phyloP scores from a whole-genome alignment of 352 stramenopile species.

The Globisporangium nagaii region DNA sequence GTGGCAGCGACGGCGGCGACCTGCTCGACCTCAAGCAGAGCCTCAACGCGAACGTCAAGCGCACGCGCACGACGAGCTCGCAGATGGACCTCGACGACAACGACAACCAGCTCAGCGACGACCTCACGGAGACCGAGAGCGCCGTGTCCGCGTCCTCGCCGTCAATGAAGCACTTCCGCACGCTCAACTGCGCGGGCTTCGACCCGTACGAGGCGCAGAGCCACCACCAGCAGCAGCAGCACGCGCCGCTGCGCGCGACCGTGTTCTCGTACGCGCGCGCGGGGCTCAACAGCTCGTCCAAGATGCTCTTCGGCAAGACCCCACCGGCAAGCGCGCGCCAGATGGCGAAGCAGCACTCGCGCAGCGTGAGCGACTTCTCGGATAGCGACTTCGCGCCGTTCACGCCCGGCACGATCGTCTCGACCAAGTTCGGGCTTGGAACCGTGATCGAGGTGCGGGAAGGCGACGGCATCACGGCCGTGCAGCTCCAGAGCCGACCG shows the following conservation, averaged over 20 bases:
- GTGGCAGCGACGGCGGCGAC: slow-evolving; percentile 4
- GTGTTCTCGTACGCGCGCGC: slow-evolving; percentile 57
- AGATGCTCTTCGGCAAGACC: slow-evolving; percentile 43
- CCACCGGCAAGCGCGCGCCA: not conserved
- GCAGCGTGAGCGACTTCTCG: slow-evolving; percentile 37
- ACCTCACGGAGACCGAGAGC: slow-evolving; percentile 59
- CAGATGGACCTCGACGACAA: slow-evolving; percentile 28
- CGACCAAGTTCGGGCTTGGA: slow-evolving; percentile 59
- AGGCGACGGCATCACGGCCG: slow-evolving; percentile 42
- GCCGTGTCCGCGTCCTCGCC: slow-evolving; percentile 31
- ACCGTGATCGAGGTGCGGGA: slow-evolving; percentile 44
- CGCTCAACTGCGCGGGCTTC: slow-evolving; percentile 11
- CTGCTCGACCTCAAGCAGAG: slow-evolving; percentile 9
- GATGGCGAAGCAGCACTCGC: slow-evolving; percentile 21
- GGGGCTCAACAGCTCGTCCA: slow-evolving; percentile 33
- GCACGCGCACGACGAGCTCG: slow-evolving; percentile 37
- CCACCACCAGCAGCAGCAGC: not conserved
- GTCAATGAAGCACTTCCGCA: slow-evolving; percentile 16
- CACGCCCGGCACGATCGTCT: slow-evolving; percentile 37
- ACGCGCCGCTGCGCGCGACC: slow-evolving; percentile 17
- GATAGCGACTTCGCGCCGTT: slow-evolving; percentile 38
- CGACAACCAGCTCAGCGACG: slow-evolving; percentile 33
- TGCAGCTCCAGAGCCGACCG: slow-evolving; percentile 37
- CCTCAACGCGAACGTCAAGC: slow-evolving; percentile 10
- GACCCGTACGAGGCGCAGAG: slow-evolving; percentile 10